phyloP scores from a whole-genome alignment of 768 basidiomycete species.

The Crassisporium funariophilum region DNA sequence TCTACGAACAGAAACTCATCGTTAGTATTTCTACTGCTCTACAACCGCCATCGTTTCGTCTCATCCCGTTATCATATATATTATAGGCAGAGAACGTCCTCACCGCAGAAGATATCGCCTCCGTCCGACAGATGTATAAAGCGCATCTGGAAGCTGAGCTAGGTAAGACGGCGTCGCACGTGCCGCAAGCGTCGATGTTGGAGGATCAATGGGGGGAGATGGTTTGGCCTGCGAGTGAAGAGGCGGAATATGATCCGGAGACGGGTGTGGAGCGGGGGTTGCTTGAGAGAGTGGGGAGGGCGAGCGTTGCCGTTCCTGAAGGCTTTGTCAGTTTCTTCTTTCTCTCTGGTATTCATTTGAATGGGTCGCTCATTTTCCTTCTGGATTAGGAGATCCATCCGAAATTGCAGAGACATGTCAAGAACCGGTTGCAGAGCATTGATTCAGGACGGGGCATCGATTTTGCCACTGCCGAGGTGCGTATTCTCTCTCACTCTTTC shows the following conservation, averaged over 20 bases:
- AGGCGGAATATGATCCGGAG: slow-evolving; percentile 55
- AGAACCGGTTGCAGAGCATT: slow-evolving; percentile 70
- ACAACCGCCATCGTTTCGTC: background rate
- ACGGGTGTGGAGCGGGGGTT: slow-evolving; percentile 64
- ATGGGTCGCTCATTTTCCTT: slow-evolving; percentile 15
- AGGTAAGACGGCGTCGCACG: slow-evolving; percentile 45
- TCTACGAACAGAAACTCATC: slow-evolving; percentile 80
- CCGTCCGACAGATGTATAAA: slow-evolving; percentile 61
- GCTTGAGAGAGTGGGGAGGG: slow-evolving; percentile 62
- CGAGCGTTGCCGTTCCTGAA: slow-evolving; percentile 62
- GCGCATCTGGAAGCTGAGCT: slow-evolving; percentile 65
- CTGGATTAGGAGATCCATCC: slow-evolving; percentile 70
- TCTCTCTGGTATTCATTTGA: background rate
- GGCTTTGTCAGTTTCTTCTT: slow-evolving; percentile 58
- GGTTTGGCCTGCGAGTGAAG: slow-evolving; percentile 61
- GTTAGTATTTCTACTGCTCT: slow-evolving; percentile 43
- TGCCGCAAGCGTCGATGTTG: slow-evolving; percentile 56
- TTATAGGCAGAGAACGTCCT: slow-evolving; percentile 54
- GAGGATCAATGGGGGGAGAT: slow-evolving; percentile 69
- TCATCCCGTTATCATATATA: background rate
- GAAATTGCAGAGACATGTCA: slow-evolving; percentile 78
- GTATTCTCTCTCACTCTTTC: slow-evolving; percentile 6
- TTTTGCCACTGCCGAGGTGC: slow-evolving; percentile 88
- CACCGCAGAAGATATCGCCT: slow-evolving; percentile 46
- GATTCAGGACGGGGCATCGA: slow-evolving; percentile 75